A percentile compares a stretch with the other conserved stretches of the same genome.
Evolutionary conservation across 305 asterid genomes (phyloP).

Genomic region (Ruellia speciosa): DNA sequence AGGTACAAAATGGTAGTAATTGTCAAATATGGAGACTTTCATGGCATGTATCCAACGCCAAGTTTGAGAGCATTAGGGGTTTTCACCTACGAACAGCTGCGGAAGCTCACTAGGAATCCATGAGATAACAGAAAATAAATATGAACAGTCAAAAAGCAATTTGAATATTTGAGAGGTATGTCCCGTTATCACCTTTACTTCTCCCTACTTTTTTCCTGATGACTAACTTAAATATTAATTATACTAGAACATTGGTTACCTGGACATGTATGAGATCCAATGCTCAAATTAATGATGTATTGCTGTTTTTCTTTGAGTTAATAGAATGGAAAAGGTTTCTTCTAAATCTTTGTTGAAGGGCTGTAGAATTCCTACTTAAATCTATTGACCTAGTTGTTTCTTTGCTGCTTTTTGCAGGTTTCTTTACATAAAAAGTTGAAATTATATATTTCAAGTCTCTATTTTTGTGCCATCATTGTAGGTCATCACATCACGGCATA

Average conservation of each 20-base stretch:
- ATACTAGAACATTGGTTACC: neutral
- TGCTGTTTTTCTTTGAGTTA: neutral
- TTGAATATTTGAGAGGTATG: neutral
- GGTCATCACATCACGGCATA: too few species aligned
- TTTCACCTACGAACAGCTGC: slow-evolving; percentile 37
- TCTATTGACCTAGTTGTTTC: too few species aligned
- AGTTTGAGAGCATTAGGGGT: slow-evolving; percentile 53
- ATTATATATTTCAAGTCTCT: too few species aligned
- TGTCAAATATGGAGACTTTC: slow-evolving; percentile 41
- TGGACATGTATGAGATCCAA: neutral
- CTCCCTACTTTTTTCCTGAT: neutral
- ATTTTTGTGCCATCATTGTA: too few species aligned
- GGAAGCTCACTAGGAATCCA: slow-evolving; percentile 33
- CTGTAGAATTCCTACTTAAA: too few species aligned
- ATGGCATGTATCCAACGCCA: slow-evolving; percentile 35
- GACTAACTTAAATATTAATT: neutral
- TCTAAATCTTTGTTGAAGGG: too few species aligned
- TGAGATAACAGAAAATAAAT: slow-evolving; percentile 3
- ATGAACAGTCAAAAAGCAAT: neutral
- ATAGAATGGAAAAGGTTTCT: too few species aligned
- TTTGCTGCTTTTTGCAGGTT: too few species aligned
- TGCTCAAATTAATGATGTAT: neutral
- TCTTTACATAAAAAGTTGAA: too few species aligned
- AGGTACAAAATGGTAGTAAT: slow-evolving; percentile 51
- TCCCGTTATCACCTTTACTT: neutral